Evolutionary conservation across 371 early-diverging fungal species (phyloP).

Genomic region (Mortierella polycephala): DNA sequence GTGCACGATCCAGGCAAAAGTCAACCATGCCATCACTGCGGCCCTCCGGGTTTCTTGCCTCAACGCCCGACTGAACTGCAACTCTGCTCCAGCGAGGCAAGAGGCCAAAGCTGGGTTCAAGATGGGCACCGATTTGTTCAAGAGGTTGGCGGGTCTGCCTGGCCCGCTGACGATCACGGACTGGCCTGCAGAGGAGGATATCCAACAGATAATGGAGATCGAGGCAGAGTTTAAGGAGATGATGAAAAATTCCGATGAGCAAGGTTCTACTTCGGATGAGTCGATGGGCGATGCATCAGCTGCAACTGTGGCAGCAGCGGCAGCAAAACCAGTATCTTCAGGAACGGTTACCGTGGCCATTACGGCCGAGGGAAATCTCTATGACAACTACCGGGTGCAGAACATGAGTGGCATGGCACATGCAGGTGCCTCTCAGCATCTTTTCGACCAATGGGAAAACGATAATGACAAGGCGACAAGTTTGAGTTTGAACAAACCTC

Average conservation of each 20-base stretch:
- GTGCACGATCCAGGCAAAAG: constrained; percentile 39
- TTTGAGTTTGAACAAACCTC: constrained; percentile 2
- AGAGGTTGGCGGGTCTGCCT: constrained; percentile 28
- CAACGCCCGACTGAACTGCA: constrained; percentile 23
- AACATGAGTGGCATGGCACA: too few species aligned
- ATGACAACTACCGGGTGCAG: too few species aligned
- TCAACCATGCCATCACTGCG: constrained; percentile 30
- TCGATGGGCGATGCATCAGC: constrained; percentile 3
- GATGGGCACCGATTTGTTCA: constrained; percentile 31
- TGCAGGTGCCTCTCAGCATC: not conserved
- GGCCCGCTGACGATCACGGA: constrained; percentile 37
- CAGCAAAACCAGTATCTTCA: too few species aligned
- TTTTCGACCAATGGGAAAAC: constrained; percentile 4
- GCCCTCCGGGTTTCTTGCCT: constrained; percentile 35
- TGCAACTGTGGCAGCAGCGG: not conserved
- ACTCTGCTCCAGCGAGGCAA: constrained; percentile 5
- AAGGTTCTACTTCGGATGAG: not conserved
- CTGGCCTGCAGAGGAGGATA: constrained; percentile 39
- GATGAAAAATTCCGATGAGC: constrained; percentile 29
- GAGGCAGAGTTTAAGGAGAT: constrained; percentile 37
- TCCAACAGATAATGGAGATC: constrained; percentile 19
- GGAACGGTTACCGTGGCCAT: too few species aligned
- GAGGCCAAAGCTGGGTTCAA: constrained; percentile 45
- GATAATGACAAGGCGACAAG: not conserved
- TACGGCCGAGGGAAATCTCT: too few species aligned